Evolutionary conservation across 2,329 filamentous ascomycete genomes (phyloP).

Genomic region (Gaeumannomyces sp.): DNA sequence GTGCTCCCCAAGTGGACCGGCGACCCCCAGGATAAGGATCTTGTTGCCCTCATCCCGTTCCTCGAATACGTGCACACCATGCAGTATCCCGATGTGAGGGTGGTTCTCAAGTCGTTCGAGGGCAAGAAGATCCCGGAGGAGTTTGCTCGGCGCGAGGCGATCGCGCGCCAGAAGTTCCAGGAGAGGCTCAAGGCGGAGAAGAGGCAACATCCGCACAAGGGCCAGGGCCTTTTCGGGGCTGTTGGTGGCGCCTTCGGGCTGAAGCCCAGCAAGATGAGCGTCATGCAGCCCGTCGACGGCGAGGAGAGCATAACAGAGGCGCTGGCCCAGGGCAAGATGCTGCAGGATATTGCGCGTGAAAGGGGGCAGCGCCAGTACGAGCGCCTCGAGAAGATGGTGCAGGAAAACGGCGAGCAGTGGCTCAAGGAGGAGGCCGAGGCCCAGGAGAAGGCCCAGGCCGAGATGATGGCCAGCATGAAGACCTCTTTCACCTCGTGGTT

Average conservation of each 20-base stretch:
- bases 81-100: constrained; percentile 81
- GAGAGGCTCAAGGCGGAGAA: constrained; percentile 66
- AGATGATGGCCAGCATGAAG: constrained; percentile 91
- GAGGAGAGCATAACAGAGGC: constrained; percentile 69
- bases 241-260: constrained; percentile 71
- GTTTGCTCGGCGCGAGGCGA: constrained; percentile 81
- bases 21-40: constrained; percentile 72
- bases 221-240: constrained; percentile 54
- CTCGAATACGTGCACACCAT: constrained; percentile 95
- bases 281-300: constrained; percentile 51
- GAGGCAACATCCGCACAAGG: constrained; percentile 50
- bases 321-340: constrained; percentile 89
- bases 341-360: constrained; percentile 90
- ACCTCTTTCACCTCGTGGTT: constrained; percentile 61
- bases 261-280: constrained; percentile 61
- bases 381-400: constrained; percentile 81
- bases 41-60: constrained; percentile 89
- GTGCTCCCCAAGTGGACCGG: constrained; percentile 87
- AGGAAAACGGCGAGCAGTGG: constrained; percentile 91
- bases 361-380: constrained; percentile 87
- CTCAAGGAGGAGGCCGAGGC: constrained; percentile 85
- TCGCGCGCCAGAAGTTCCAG: constrained; percentile 78
- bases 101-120: constrained; percentile 80
- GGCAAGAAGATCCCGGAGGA: constrained; percentile 85
- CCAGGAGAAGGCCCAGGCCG: constrained; percentile 83